Conservation (phyloP, 495 filamentous ascomycete species). For the Aspergillus funiculosus region DNA sequence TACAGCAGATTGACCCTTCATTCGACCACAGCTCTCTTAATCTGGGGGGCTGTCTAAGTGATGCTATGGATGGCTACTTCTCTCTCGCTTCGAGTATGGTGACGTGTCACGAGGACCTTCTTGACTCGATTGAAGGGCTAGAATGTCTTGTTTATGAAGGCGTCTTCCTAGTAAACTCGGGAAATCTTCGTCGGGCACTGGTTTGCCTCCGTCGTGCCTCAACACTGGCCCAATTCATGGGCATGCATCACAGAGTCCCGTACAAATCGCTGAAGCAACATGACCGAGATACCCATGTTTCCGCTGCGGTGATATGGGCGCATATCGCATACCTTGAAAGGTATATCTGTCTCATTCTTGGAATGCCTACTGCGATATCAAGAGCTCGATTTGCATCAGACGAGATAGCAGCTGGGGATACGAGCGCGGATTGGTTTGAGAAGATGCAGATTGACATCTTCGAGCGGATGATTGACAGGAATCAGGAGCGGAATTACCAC, state of each 20-base stretch:
- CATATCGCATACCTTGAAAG: constrained; percentile 1
- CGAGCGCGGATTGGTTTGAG: neutral
- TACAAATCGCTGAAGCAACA: neutral
- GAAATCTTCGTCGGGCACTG: constrained; percentile 42
- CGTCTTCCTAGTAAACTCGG: constrained; percentile 36
- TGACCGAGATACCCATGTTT: neutral
- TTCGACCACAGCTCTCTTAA: neutral
- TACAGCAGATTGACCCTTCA: neutral
- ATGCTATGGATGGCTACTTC: neutral
- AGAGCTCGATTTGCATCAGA: neutral
- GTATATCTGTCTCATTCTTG: neutral
- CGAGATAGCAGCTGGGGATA: neutral
- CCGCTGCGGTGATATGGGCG: neutral
- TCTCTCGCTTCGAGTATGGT: neutral
- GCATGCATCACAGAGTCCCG: neutral
- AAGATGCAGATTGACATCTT: neutral
- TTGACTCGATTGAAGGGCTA: constrained; percentile 29
- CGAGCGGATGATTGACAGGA: neutral
- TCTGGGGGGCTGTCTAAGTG: neutral
- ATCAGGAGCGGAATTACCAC: neutral
- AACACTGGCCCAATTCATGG: constrained; percentile 22
- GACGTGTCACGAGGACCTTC: neutral
- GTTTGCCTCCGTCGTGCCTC: constrained; percentile 38
- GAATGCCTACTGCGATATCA: neutral
- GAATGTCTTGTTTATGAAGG: constrained; percentile 42